Percentiles rank a stretch among this genome's conserved stretches.
Conservation (phyloP, 768 basidiomycete species). For the Tylopilus rubrobrunneus region DNA sequence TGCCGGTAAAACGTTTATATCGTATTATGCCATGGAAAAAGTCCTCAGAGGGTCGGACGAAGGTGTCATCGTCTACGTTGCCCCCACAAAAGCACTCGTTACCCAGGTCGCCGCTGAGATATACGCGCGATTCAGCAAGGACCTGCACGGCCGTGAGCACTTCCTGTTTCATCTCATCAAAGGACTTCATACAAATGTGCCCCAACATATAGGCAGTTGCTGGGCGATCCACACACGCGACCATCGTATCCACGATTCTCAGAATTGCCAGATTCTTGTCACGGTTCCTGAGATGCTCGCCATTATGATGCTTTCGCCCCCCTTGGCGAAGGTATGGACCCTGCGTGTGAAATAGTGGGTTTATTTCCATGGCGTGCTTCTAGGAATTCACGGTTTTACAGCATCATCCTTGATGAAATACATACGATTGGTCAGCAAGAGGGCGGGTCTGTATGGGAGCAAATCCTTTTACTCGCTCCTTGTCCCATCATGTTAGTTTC, state of each 20-base stretch:
- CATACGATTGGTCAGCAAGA: slow-evolving; percentile 70
- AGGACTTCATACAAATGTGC: not conserved
- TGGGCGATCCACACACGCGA: slow-evolving; percentile 70
- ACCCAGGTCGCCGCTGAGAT: slow-evolving; percentile 69
- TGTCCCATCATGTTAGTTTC: slow-evolving; percentile 64
- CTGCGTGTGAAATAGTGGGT: slow-evolving; percentile 56
- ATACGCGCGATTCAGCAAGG: slow-evolving; percentile 66
- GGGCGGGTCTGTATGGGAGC: slow-evolving; percentile 70
- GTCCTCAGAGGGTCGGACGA: slow-evolving; percentile 59
- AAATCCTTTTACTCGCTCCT: slow-evolving; percentile 65
- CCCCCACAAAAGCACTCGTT: slow-evolving; percentile 73
- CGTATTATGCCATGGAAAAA: slow-evolving; percentile 74
- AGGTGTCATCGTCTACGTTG: slow-evolving; percentile 67
- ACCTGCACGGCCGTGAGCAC: slow-evolving; percentile 41
- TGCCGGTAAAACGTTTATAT: slow-evolving; percentile 76
- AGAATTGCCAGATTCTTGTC: slow-evolving; percentile 68
- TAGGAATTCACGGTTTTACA: slow-evolving; percentile 19
- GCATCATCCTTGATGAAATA: slow-evolving; percentile 56
- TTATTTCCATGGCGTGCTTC: not conserved
- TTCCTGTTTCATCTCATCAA: not conserved
- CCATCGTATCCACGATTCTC: slow-evolving; percentile 56
- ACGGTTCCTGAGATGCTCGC: slow-evolving; percentile 71
- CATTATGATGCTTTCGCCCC: slow-evolving; percentile 66
- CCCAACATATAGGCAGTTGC: slow-evolving; percentile 41
- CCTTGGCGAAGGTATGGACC: slow-evolving; percentile 57